Conservation (phyloP, 1,284 basidiomycete genomes). For the Ganoderma meredithae region DNA sequence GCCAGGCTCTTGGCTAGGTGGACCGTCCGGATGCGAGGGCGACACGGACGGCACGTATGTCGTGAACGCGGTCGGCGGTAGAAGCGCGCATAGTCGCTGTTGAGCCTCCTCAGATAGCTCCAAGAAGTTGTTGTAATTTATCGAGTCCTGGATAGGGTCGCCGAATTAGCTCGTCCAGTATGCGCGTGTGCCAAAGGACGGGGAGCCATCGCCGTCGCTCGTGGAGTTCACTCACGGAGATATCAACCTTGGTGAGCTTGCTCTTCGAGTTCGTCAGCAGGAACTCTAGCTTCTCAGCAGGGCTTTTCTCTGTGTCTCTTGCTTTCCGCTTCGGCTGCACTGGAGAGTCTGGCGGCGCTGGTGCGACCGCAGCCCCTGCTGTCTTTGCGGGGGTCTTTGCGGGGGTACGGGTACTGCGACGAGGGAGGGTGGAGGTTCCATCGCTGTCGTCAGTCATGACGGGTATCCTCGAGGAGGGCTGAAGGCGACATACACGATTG, state of each 20-base stretch:
- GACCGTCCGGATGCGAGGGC: constrained; percentile 49
- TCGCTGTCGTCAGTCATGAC: background rate
- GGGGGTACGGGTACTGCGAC: constrained; percentile 21
- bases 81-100: constrained; percentile 47
- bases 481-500: background rate
- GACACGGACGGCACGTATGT: constrained; percentile 47
- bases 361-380: background rate
- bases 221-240: constrained; percentile 52
- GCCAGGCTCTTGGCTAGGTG: background rate
- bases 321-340: constrained; percentile 28
- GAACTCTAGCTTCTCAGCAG: constrained; percentile 33
- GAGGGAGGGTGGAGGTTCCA: background rate
- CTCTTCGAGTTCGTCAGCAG: constrained; percentile 60
- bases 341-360: constrained; percentile 1
- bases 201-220: background rate
- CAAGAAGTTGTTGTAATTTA: constrained; percentile 58
- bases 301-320: constrained; percentile 25
- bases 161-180: constrained; percentile 14
- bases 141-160: constrained; percentile 50
- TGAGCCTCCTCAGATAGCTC: constrained; percentile 56
- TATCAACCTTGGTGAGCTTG: constrained; percentile 55
- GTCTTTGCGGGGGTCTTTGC: constrained; percentile 11
- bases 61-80: constrained; percentile 60
- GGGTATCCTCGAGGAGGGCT: background rate
- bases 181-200: background rate